Percentiles rank a stretch among this genome's conserved stretches.
phyloP scores from a whole-genome alignment of 1,139 yeast genomes.

The Taphrina sp. region DNA sequence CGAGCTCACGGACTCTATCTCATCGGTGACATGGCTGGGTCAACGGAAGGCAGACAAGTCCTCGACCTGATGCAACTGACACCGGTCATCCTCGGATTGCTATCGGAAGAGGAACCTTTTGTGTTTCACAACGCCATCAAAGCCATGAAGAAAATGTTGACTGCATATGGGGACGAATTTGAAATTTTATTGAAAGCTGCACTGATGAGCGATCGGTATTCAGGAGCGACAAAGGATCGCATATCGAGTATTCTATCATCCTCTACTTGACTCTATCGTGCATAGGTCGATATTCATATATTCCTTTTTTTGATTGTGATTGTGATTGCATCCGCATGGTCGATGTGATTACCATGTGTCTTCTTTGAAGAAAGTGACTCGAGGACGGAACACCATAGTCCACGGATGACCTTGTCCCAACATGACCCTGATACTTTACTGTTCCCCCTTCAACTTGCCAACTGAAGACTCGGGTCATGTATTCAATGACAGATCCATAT shows the following conservation, averaged over 20 bases:
- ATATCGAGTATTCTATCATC: no score
- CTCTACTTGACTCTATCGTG: not conserved
- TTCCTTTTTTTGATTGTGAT: no score
- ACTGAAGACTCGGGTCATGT: no score
- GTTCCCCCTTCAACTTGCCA: no score
- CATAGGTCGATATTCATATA: no score
- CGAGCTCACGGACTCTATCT: conserved; percentile 80
- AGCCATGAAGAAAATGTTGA: conserved; percentile 49
- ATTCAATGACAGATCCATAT: no score
- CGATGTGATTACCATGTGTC: no score
- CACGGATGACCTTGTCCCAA: no score
- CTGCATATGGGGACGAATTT: conserved; percentile 3
- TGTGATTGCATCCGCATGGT: no score
- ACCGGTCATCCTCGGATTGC: conserved; percentile 60
- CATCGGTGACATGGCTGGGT: conserved; percentile 55
- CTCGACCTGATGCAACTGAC: conserved; percentile 58
- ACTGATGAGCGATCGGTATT: not conserved
- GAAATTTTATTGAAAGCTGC: not conserved
- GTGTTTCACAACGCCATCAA: conserved; percentile 80
- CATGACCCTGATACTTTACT: no score
- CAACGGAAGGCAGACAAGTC: conserved; percentile 48
- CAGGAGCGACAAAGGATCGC: not conserved
- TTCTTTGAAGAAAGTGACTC: no score
- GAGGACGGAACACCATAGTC: no score
- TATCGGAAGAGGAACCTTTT: conserved; percentile 80